phyloP scores from a whole-genome alignment of 1,284 basidiomycete species.

The Tilletiopsis washingtonensis region DNA sequence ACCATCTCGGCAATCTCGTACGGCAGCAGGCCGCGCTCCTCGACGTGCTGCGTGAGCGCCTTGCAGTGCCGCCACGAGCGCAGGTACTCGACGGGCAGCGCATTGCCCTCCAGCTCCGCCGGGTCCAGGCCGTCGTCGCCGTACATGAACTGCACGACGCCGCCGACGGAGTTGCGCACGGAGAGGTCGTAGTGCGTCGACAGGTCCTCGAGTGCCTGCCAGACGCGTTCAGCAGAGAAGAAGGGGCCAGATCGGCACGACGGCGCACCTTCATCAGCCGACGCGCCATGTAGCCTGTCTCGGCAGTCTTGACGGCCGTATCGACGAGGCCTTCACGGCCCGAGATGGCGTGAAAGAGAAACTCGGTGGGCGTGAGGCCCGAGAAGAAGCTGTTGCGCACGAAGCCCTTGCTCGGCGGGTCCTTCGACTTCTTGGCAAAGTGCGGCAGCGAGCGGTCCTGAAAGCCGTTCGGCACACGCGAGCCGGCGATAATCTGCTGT shows the following conservation, averaged over 20 bases:
- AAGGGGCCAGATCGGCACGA: no score
- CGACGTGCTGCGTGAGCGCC: conserved; percentile 53
- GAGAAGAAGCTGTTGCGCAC: conserved; percentile 92
- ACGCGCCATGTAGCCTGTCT: conserved; percentile 99
- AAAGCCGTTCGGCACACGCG: conserved; percentile 97
- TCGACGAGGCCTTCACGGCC: conserved; percentile 98
- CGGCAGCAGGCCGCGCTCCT: conserved; percentile 64
- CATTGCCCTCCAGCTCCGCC: conserved; percentile 84
- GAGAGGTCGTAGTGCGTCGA: conserved; percentile 94
- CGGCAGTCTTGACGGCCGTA: conserved; percentile 98
- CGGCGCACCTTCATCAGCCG: conserved; percentile 81
- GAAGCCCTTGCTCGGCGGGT: conserved; percentile 96
- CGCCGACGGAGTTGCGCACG: conserved; percentile 90
- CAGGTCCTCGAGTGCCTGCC: conserved; percentile 78
- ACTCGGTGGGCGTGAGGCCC: conserved; percentile 90
- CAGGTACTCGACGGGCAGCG: conserved; percentile 61
- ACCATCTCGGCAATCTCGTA: conserved; percentile 77
- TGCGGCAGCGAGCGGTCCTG: conserved; percentile 97
- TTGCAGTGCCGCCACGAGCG: conserved; percentile 81
- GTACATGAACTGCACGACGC: conserved; percentile 95
- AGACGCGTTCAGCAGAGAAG: neutral
- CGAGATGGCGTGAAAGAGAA: conserved; percentile 97
- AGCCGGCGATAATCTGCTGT: conserved; percentile 95
- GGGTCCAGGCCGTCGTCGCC: conserved; percentile 97
- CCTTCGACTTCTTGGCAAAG: conserved; percentile 94